Evolutionary conservation across 768 basidiomycete species (phyloP), one percentile per base, ranked within the genome.

Genomic region (Pleurotus eryngii): DNA sequence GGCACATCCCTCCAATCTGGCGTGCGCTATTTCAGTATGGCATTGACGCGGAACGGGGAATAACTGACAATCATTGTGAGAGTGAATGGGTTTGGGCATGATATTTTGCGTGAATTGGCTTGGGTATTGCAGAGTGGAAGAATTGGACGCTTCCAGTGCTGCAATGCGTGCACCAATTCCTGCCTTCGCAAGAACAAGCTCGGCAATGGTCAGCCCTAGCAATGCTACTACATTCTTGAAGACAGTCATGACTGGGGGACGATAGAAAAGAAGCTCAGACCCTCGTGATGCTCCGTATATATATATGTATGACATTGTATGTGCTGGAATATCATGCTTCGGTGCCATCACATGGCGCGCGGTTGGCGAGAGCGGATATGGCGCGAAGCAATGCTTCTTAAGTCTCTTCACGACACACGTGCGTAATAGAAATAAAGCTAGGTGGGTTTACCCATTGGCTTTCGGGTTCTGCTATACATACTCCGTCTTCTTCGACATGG

Each of bases 1-100:
- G 81, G 79, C 6, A 80, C 79, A 59, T 81, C 76, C 17, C 80
- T 71, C 79, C 80, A 81, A 64, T 83, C 80, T 27, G 14, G 51
- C 22, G 46, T 42, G 45, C 30, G 37, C 40, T 42, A 14, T 42
- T 35, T 39, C 5, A 49, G 26, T 11, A 27, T 9, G 39, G 26
- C 22, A 45, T 48, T 15, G 35, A 50, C 35, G 46, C 38, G 53
- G 6, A 30, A 39, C 12, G 4, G 35, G 45, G 37, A 27, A 17
- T 5, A 63, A 63, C 72, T 60, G 58, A 81, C 81, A 82, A 57
- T 82, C 80, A 60, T 83, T 82, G 62, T 83, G 80, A 0, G 81
- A 81, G 62, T 82, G 80, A n/a, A 82, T 79, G 4, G 59, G 54
- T 62, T 78, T 79, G 0, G 78, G 79, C 26, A 80, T 70, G 48